These are phyloP conservation scores for Aspergillus bombycis DNA, from an alignment of 2,329 filamentous ascomycete genomes.

Conservation along the genomic window DNA sequence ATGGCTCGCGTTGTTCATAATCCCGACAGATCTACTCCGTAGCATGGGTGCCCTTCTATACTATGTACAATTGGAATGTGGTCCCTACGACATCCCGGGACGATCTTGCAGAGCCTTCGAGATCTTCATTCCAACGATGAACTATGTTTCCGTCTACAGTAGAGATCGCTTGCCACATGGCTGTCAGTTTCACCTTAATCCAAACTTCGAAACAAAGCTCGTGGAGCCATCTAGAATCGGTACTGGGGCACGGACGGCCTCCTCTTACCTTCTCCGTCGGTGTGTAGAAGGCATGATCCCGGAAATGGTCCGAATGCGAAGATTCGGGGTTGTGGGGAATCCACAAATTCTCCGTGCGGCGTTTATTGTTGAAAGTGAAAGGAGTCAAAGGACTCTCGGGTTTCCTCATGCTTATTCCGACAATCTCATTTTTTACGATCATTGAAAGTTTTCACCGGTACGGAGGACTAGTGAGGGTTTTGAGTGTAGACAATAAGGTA, in stretches of 20 bases:
- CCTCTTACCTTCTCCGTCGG: background rate
- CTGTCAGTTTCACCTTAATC: conserved; percentile 4
- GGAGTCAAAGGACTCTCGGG: background rate
- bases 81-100: background rate
- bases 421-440: background rate
- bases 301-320: conserved; percentile 6
- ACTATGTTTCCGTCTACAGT: background rate
- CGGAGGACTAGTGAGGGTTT: background rate
- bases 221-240: background rate
- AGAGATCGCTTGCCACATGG: conserved; percentile 7
- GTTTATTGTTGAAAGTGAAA: background rate
- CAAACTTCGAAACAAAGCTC: background rate
- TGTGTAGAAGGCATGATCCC: background rate
- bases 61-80: background rate
- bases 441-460: background rate
- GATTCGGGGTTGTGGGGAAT: conserved; percentile 6
- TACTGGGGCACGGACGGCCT: background rate
- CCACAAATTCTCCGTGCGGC: background rate
- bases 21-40: background rate
- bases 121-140: background rate
- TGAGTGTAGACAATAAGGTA: background rate
- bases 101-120: background rate
- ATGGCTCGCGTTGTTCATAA: background rate
- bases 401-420: background rate
- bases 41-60: background rate